Evolutionary conservation across 148 eudicot species (phyloP).

Genomic region (Fallopia convolvulus): DNA sequence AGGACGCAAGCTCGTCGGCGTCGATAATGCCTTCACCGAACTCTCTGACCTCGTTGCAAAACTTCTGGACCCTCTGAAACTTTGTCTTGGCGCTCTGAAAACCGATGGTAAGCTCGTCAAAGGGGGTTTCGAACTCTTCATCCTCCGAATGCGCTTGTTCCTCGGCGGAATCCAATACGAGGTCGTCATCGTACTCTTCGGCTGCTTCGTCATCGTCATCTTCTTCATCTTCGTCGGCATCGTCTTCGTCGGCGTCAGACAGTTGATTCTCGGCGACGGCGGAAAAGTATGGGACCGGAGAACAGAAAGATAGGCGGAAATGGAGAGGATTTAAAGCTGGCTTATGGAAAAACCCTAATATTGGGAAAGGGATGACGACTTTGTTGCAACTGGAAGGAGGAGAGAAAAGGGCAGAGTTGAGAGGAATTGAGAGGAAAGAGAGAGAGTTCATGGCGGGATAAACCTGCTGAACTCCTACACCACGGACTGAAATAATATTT

Average conservation of each 20-base stretch:
- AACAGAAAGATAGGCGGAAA: slow-evolving; percentile 26
- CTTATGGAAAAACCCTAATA: slow-evolving; percentile 23
- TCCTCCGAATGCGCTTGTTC: slow-evolving; percentile 16
- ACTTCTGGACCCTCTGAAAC: slow-evolving; percentile 68
- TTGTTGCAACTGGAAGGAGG: slow-evolving; percentile 8
- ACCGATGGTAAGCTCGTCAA: slow-evolving; percentile 14
- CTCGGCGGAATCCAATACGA: slow-evolving; percentile 16
- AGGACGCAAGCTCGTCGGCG: slow-evolving; percentile 65
- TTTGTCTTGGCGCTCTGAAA: slow-evolving; percentile 48
- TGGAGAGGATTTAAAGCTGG: slow-evolving; percentile 13
- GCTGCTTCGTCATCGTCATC: slow-evolving; percentile 67
- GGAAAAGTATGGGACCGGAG: slow-evolving; percentile 27
- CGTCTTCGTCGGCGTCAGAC: slow-evolving; percentile 32
- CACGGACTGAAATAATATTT: background rate
- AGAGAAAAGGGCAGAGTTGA: slow-evolving; percentile 13
- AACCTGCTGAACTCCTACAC: slow-evolving; percentile 10
- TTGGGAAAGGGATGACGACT: slow-evolving; percentile 16
- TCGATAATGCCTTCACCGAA: slow-evolving; percentile 68
- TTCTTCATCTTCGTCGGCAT: slow-evolving; percentile 39
- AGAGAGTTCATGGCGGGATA: slow-evolving; percentile 73
- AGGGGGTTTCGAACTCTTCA: slow-evolving; percentile 6
- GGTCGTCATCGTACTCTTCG: slow-evolving; percentile 44
- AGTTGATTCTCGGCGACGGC: slow-evolving; percentile 35
- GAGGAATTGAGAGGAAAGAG: slow-evolving; percentile 26
- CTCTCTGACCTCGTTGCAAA: slow-evolving; percentile 58